Percentiles rank a stretch among this genome's conserved stretches.
Evolutionary conservation across 139 green algal genomes (phyloP).

Genomic region (Monoraphidium neglectum): DNA sequence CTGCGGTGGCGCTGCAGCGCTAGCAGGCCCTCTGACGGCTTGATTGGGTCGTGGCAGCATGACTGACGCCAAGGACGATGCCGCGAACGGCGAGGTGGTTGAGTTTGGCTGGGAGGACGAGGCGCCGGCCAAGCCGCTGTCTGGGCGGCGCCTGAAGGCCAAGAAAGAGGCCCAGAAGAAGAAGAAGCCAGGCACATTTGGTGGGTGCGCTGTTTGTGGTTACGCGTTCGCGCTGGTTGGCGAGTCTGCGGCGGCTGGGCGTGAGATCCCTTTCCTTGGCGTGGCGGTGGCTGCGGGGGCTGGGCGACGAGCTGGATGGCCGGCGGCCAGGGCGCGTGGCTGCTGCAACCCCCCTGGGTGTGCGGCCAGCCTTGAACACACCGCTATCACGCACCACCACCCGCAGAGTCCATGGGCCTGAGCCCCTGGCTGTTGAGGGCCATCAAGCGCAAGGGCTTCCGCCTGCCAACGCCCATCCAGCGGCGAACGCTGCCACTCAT

Average conservation of each 20-base stretch:
- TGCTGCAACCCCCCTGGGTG: too few species aligned
- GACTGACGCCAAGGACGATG: neutral
- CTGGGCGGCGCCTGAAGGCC: slow-evolving; percentile 47
- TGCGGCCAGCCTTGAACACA: too few species aligned
- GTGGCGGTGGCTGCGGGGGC: too few species aligned
- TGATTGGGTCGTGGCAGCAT: neutral
- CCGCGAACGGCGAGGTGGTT: slow-evolving; percentile 29
- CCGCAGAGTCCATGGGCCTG: slow-evolving; percentile 87
- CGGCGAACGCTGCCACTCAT: slow-evolving; percentile 87
- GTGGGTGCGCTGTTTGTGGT: slow-evolving; percentile 31
- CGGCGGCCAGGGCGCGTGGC: too few species aligned
- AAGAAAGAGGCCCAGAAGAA: slow-evolving; percentile 50
- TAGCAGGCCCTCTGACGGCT: neutral
- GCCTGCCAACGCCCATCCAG: slow-evolving; percentile 97
- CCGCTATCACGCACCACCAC: too few species aligned
- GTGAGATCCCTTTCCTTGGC: too few species aligned
- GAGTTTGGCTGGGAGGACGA: slow-evolving; percentile 55
- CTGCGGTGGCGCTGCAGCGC: neutral
- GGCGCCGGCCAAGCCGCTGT: slow-evolving; percentile 10
- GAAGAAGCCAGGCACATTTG: slow-evolving; percentile 69
- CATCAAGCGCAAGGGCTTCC: slow-evolving; percentile 92
- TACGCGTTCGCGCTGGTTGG: too few species aligned
- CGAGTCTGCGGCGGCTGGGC: too few species aligned
- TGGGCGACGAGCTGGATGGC: too few species aligned
- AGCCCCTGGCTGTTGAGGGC: slow-evolving; percentile 65